Evolutionary conservation across 305 asterid genomes (phyloP), one percentile per base, ranked within the genome.

Genomic region (Caryopteris hybrid): DNA sequence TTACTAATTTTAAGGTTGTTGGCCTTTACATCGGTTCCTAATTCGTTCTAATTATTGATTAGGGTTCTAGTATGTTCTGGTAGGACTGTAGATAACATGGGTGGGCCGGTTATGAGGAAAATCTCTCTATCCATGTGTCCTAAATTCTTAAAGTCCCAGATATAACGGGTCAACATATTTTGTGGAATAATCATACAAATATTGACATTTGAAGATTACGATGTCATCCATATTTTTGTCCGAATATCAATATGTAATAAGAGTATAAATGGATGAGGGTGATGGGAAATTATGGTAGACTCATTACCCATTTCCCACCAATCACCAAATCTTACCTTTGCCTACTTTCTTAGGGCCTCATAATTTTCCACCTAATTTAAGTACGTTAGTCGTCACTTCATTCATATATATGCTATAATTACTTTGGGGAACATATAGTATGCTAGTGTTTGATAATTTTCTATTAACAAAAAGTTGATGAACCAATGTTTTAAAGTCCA

Each of bases 231-330:
- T 42, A 9, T 34, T 53, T 46, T 68, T n/a, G 42, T 18, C 65
- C 56, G 22, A 20, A 41, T 8, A 25, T 38, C 64, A 46, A 36
- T 46, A 60, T 11, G 31, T 55, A 3, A 22, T 14, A 14, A 47
- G 14, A 17, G n/a, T n/a, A n/a, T n/a, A n/a, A n/a, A n/a, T n/a
- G n/a, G n/a, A n/a, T n/a, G n/a, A n/a, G n/a, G n/a, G 8, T 47
- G 5, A 31, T 29, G 14, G 21, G 51, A 60, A 50, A 73, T 22
- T 61, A 11, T 31, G 10, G 64, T 38, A 48, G 34, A 53, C 64
- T 69, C 50, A 16, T 41, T 54, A n/a, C n/a, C n/a, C n/a, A n/a
- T n/a, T n/a, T n/a, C 50, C 76, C 73, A 39, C 64, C 76, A 75
- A 64, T 65, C 73, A 61, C 70, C 57, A 70, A 14, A 59, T 11